These are phyloP conservation scores for Cryptosporidium meleagridis DNA, from an alignment of 169 alveolate genomes.

Conservation along the genomic window DNA sequence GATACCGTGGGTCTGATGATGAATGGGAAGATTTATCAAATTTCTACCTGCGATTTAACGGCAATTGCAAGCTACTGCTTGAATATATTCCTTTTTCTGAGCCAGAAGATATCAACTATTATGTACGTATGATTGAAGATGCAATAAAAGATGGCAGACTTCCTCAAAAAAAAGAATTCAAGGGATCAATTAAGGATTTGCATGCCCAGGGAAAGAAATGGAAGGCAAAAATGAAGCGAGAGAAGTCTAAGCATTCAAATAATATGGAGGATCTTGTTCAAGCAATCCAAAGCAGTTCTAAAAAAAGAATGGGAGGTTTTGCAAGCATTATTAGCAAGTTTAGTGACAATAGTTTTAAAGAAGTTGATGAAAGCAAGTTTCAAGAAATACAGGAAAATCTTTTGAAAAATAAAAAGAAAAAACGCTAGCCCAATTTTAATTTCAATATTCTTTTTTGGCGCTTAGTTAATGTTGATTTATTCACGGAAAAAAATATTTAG, in stretches of 20 bases:
- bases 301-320: slow-evolving; percentile 17
- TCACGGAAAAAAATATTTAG: not conserved
- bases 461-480: not conserved
- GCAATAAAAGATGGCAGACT: slow-evolving; percentile 75
- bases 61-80: slow-evolving; percentile 80
- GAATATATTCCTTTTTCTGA: slow-evolving; percentile 81
- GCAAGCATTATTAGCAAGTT: not conserved
- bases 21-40: slow-evolving; percentile 83
- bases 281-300: slow-evolving; percentile 35
- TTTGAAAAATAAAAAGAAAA: not conserved
- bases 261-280: slow-evolving; percentile 37
- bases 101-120: slow-evolving; percentile 81
- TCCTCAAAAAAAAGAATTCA: slow-evolving; percentile 20
- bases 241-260: not conserved
- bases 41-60: slow-evolving; percentile 80
- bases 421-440: not conserved
- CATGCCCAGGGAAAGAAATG: slow-evolving; percentile 27
- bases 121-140: slow-evolving; percentile 77
- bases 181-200: slow-evolving; percentile 15
- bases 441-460: slow-evolving; percentile 2
- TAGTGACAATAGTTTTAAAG: not conserved
- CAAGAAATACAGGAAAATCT: slow-evolving; percentile 34
- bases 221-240: not conserved
- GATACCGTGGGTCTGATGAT: slow-evolving; percentile 79
- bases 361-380: slow-evolving; percentile 34